Evolutionary conservation across 805 yeast genomes (phyloP), one percentile per base, ranked within the genome.

Genomic region (Teunomyces gatunensis): DNA sequence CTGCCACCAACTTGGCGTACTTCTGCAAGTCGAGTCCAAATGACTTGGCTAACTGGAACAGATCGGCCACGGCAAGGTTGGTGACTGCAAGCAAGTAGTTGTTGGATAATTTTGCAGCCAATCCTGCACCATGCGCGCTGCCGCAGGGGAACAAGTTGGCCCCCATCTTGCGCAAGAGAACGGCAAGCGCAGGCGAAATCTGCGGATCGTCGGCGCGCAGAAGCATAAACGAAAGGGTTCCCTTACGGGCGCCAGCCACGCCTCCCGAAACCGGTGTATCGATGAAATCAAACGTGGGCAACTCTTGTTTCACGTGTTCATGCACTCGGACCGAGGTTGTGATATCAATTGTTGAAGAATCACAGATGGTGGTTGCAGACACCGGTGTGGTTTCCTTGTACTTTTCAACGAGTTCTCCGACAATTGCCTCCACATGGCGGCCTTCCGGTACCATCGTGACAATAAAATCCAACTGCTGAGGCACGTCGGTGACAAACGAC

Each of bases 181-280:
- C 51, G 12, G 56, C 51, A 49, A 78, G 69, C 0, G 49, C 37
- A 1, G 71, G 69, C 2, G 68, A 51, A 18, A 73, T 57, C 15
- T 59, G 58, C 11, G 57, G 63, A 10, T 58, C 59, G 32, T 56
- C 48, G 9, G 60, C 54, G 41, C 75, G 53, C 1, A 81, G 78
- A 11, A 78, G 71, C 83, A 78, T 78, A 55, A 78, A 78, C 2
- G 80, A 73, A 39, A 78, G 64, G 0, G 80, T 71, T 1, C 70
- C 83, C 44, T 78, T 76, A 44, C 73, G 57, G 5, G 83, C 83
- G 1, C 83, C 83, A 0, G 73, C 74, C 0, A 74, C 78, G 12
- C 83, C 83, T 3, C 83, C 83, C 7, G 80, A 75, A 1, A 78
- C 83, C 0, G 83, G 83, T 7, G 83, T 73, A 54, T 78, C 83